Evolutionary conservation across 2,329 filamentous ascomycete species (phyloP).

Genomic region (Zasmidium cellare): DNA sequence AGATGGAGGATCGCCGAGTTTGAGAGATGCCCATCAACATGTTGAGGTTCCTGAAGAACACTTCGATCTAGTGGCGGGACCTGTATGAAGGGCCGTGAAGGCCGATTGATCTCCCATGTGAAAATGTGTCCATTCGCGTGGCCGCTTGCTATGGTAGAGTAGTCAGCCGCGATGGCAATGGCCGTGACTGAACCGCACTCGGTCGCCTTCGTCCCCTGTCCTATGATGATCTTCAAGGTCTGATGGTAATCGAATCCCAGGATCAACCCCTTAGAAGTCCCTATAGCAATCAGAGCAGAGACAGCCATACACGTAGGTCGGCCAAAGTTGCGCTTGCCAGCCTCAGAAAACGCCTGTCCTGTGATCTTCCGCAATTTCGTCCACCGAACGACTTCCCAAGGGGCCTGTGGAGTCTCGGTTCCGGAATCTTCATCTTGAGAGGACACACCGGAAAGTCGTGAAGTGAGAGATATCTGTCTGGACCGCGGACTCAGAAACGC

Average conservation of each 20-base stretch:
- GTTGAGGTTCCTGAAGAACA: constrained; percentile 62
- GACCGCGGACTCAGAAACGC: constrained; percentile 76
- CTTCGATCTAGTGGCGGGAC: constrained; percentile 72
- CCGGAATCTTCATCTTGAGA: constrained; percentile 61
- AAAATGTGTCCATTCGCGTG: constrained; percentile 91
- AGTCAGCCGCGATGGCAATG: constrained; percentile 88
- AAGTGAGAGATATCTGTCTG: constrained; percentile 55
- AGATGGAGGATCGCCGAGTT: constrained; percentile 80
- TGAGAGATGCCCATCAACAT: constrained; percentile 78
- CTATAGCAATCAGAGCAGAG: constrained; percentile 83
- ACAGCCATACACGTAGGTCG: constrained; percentile 85
- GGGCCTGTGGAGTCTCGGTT: constrained; percentile 62
- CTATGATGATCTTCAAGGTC: constrained; percentile 89
- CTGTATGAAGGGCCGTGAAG: constrained; percentile 83
- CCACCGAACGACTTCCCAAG: constrained; percentile 98
- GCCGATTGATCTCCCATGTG: constrained; percentile 86
- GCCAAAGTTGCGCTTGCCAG: constrained; percentile 89
- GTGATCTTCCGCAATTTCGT: constrained; percentile 89
- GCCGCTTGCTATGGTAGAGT: constrained; percentile 85
- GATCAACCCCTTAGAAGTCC: constrained; percentile 91
- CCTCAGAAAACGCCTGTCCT: constrained; percentile 86
- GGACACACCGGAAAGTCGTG: constrained; percentile 62
- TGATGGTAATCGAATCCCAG: constrained; percentile 98
- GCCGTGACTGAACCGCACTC: constrained; percentile 87
- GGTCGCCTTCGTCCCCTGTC: constrained; percentile 87